Evolutionary conservation across 495 filamentous ascomycete genomes (phyloP).

Genomic region (Tuber borchii): DNA sequence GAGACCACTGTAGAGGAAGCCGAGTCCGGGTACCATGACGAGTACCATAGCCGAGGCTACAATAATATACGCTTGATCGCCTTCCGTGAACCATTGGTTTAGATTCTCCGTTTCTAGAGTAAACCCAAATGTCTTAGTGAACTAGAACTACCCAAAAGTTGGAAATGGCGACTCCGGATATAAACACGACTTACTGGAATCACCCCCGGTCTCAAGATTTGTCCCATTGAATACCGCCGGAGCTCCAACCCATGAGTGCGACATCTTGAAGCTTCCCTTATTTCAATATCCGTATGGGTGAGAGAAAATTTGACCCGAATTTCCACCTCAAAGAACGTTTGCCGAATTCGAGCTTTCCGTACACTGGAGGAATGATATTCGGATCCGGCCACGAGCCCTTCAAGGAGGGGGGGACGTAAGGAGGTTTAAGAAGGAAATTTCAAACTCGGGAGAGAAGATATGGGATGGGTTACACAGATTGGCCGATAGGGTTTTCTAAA

Average conservation of each 20-base stretch:
- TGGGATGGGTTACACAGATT: neutral
- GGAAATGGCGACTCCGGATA: neutral
- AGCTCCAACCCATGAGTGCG: slow-evolving; percentile 76
- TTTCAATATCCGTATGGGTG: neutral
- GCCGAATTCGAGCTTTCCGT: slow-evolving; percentile 2
- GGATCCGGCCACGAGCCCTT: neutral
- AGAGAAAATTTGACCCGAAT: neutral
- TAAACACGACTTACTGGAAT: slow-evolving; percentile 63
- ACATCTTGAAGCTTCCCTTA: slow-evolving; percentile 46
- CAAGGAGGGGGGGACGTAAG: neutral
- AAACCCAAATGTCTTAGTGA: slow-evolving; percentile 4
- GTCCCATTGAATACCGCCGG: slow-evolving; percentile 72
- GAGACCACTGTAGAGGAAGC: slow-evolving; percentile 98
- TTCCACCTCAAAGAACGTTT: neutral
- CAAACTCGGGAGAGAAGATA: neutral
- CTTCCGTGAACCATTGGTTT: slow-evolving; percentile 48
- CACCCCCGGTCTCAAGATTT: slow-evolving; percentile 61
- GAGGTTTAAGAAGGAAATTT: neutral
- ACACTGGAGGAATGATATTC: neutral
- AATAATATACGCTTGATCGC: slow-evolving; percentile 83
- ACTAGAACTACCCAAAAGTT: neutral
- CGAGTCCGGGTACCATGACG: slow-evolving; percentile 87
- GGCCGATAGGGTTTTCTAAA: neutral
- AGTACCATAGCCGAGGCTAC: slow-evolving; percentile 89
- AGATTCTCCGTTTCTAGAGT: slow-evolving; percentile 30